A percentile compares a stretch with the other conserved stretches of the same genome.
These are phyloP conservation scores for Petasospora fabianii DNA, from an alignment of 1,139 yeast genomes.

Conservation along the genomic window DNA sequence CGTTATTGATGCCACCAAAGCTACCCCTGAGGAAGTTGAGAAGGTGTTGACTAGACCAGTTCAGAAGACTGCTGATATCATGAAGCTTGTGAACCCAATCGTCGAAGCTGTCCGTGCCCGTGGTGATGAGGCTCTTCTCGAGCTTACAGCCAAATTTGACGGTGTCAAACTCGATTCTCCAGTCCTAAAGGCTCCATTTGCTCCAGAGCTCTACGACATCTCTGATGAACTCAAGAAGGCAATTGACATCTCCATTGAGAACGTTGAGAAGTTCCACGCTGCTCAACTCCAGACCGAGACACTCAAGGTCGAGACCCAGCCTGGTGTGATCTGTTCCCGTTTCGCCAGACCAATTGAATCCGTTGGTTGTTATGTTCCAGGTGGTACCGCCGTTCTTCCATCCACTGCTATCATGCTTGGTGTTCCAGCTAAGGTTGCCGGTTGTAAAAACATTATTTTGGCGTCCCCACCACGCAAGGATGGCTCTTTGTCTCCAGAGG, in stretches of 20 bases:
- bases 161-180: slow-evolving; percentile 72
- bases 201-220: slow-evolving; percentile 68
- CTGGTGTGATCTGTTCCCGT: slow-evolving; percentile 92
- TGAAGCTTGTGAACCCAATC: slow-evolving; percentile 89
- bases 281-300: slow-evolving; percentile 79
- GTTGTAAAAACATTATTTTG: slow-evolving; percentile 86
- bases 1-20: slow-evolving; percentile 49
- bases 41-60: slow-evolving; percentile 81
- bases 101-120: slow-evolving; percentile 67
- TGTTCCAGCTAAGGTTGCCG: slow-evolving; percentile 98
- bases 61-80: slow-evolving; percentile 85
- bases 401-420: slow-evolving; percentile 98
- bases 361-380: slow-evolving; percentile 96
- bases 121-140: slow-evolving; percentile 86
- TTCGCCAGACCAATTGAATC: slow-evolving; percentile 92
- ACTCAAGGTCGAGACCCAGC: slow-evolving; percentile 85
- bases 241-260: slow-evolving; percentile 82
- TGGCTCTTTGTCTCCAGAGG: slow-evolving; percentile 94
- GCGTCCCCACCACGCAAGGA: slow-evolving; percentile 98
- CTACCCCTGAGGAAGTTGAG: slow-evolving; percentile 43
- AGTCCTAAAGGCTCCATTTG: slow-evolving; percentile 82
- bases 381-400: slow-evolving; percentile 98
- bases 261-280: slow-evolving; percentile 87
- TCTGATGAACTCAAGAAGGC: slow-evolving; percentile 78
- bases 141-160: slow-evolving; percentile 86